phyloP scores from a whole-genome alignment of 768 basidiomycete species.

The Kwoniella europaea region DNA sequence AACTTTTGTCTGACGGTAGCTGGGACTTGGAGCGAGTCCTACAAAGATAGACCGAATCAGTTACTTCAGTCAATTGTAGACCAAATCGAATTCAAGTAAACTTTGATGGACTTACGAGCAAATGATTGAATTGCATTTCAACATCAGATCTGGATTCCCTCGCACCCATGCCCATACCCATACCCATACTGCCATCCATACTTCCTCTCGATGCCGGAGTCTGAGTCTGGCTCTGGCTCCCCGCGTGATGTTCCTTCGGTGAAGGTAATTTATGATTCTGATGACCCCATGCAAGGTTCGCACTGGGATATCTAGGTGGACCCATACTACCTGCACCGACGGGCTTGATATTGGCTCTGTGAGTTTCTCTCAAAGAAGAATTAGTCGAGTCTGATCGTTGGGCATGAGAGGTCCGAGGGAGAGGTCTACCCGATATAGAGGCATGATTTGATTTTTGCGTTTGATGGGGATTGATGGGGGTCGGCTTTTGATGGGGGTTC shows the following conservation, averaged over 20 bases:
- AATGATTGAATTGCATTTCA: constrained; percentile 40
- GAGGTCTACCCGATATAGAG: constrained; percentile 21
- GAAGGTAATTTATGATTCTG: constrained; percentile 18
- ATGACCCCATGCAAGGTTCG: constrained; percentile 35
- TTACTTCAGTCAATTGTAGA: neutral
- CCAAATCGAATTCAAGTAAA: no score
- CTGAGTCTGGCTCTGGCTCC: neutral
- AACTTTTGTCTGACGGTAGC: constrained; percentile 51
- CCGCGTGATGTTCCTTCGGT: constrained; percentile 27
- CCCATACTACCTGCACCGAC: constrained; percentile 13
- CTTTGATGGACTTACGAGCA: constrained; percentile 36
- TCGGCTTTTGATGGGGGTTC: neutral
- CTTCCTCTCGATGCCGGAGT: constrained; percentile 24
- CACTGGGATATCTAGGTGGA: constrained; percentile 31
- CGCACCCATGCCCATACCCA: constrained; percentile 1
- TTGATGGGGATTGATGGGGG: neutral
- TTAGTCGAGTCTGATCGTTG: constrained; percentile 3
- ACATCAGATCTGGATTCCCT: constrained; percentile 26
- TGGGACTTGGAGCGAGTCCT: constrained; percentile 56
- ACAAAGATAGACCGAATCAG: neutral
- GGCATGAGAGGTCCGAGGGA: constrained; percentile 13
- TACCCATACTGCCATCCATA: neutral
- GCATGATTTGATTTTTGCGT: constrained; percentile 11
- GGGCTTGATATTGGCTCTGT: constrained; percentile 17
- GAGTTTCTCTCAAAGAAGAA: constrained; percentile 20